These are phyloP conservation scores for Chimonanthus praecox DNA, from an alignment of 164 flowering plant species.

Conservation along the genomic window DNA sequence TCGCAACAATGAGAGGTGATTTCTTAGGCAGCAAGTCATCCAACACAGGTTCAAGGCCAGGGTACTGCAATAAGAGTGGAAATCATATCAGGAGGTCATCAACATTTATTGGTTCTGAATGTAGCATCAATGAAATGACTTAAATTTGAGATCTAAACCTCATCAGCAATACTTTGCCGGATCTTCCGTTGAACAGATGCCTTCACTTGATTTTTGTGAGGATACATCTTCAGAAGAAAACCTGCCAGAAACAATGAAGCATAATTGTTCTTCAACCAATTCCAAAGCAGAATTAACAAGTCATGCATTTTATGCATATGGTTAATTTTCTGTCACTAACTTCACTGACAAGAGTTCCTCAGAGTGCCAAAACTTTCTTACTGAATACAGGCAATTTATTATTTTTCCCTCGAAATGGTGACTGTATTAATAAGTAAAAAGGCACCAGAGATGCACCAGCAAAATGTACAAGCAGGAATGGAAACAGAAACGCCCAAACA, in stretches of 20 bases:
- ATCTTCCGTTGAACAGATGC: constrained; percentile 97
- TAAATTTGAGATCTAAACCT: constrained; percentile 39
- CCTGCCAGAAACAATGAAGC: constrained; percentile 29
- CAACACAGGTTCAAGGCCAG: constrained; percentile 88
- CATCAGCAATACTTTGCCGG: constrained; percentile 91
- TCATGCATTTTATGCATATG: not conserved
- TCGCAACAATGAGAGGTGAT: constrained; percentile 83
- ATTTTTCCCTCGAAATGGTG: too few species aligned
- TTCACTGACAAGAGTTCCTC: not conserved
- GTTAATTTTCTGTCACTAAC: not conserved
- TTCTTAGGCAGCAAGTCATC: constrained; percentile 97
- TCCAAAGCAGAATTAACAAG: not conserved
- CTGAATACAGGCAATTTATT: not conserved
- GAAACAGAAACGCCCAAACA: too few species aligned
- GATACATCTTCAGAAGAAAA: constrained; percentile 92
- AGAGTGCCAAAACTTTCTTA: not conserved
- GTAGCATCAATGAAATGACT: not conserved
- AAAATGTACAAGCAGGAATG: too few species aligned
- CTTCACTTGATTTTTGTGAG: constrained; percentile 96
- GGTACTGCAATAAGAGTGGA: constrained; percentile 58
- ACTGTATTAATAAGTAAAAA: too few species aligned
- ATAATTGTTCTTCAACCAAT: not conserved
- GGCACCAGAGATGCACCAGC: too few species aligned
- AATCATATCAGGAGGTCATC: not conserved
- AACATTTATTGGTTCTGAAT: not conserved